Evolutionary conservation across 257 asterid genomes (phyloP).

Genomic region (Thymus quinquecostatus): DNA sequence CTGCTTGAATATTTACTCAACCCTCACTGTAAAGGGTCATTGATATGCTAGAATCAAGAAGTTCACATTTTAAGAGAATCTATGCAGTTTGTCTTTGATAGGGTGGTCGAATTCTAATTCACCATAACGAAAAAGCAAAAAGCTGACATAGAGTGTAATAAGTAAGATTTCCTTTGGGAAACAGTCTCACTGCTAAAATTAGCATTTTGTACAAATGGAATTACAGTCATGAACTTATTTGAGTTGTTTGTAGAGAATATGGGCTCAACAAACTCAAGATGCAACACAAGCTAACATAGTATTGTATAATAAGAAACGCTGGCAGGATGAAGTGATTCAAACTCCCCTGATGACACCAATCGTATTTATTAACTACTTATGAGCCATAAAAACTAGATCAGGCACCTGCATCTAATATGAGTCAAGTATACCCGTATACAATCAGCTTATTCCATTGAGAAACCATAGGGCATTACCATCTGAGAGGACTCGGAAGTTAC

Average conservation of each 20-base stretch:
- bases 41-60: background rate
- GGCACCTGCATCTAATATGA: background rate
- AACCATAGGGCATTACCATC: slow-evolving; percentile 8
- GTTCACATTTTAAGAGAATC: background rate
- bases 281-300: background rate
- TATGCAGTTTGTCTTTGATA: background rate
- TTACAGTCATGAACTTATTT: background rate
- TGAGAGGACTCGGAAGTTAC: slow-evolving; percentile 5
- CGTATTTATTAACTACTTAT: background rate
- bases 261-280: slow-evolving; percentile 10
- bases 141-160: background rate
- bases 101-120: background rate
- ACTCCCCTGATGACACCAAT: background rate
- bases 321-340: background rate
- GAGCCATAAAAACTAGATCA: background rate
- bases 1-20: background rate
- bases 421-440: background rate
- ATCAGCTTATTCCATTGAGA: background rate
- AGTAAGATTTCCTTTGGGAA: background rate
- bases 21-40: background rate
- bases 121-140: background rate
- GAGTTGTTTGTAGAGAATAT: background rate
- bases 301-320: background rate
- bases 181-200: background rate
- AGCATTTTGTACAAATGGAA: background rate